Conservation (phyloP, 2,329 filamentous ascomycete genomes). For the Fusarium coicis region DNA sequence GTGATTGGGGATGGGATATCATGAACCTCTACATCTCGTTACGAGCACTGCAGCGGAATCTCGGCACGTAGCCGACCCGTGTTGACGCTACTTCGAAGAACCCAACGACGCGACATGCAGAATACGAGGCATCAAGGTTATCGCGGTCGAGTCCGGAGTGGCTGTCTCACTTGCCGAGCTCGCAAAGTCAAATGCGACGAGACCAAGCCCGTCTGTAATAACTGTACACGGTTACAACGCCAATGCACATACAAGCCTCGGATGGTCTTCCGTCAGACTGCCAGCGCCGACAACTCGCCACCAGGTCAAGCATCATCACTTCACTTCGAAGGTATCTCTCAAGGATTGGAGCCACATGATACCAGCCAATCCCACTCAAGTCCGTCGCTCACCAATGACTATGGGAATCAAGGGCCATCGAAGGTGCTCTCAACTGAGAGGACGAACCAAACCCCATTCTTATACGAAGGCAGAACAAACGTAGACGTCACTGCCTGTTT, state of each 20-base stretch:
- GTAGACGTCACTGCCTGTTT: neutral
- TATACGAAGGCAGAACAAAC: neutral
- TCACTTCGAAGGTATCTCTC: neutral
- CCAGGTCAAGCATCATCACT: neutral
- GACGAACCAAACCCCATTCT: neutral
- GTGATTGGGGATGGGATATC: neutral
- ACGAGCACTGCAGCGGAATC: neutral
- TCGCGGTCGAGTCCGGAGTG: neutral
- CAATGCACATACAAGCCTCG: neutral
- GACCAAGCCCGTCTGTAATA: neutral
- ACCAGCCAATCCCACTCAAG: neutral
- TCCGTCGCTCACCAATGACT: fast-evolving
- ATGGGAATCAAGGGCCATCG: neutral
- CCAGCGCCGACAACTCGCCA: neutral
- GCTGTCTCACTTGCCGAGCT: neutral
- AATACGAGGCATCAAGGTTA: neutral
- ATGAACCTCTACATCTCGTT: neutral
- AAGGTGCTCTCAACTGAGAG: neutral
- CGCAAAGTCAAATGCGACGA: constrained; percentile 3
- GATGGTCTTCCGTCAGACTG: neutral
- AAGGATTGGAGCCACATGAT: neutral
- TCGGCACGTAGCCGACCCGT: neutral
- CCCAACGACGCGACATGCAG: neutral
- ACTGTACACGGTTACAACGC: neutral
- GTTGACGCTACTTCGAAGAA: neutral